Evolutionary conservation across 371 early-diverging fungal species (phyloP).

Genomic region (Actinomortierella ambigua): DNA sequence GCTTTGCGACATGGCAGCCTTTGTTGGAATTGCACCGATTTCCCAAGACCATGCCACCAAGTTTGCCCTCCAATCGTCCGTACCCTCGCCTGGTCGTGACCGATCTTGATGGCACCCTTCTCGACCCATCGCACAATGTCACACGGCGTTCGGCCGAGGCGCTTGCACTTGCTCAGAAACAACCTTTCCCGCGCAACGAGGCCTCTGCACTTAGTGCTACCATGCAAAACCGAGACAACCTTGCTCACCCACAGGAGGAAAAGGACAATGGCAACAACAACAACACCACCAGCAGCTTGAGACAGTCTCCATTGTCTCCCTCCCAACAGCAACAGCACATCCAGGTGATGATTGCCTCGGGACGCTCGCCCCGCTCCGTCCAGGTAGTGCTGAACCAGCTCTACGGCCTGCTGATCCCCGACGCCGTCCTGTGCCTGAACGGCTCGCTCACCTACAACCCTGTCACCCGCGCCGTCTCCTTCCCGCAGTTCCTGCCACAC

Average conservation of each 20-base stretch:
- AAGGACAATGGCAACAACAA: background rate
- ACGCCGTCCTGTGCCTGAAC: constrained; percentile 40
- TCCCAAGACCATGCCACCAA: too few species aligned
- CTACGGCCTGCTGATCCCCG: constrained; percentile 27
- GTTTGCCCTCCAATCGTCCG: too few species aligned
- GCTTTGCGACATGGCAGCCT: too few species aligned
- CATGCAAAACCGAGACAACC: too few species aligned
- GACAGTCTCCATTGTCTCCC: background rate
- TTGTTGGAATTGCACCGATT: too few species aligned
- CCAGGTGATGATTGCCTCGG: constrained; percentile 43
- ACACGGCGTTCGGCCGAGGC: constrained; percentile 17
- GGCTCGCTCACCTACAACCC: constrained; percentile 43
- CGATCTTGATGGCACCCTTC: constrained; percentile 40
- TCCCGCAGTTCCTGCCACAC: constrained; percentile 32
- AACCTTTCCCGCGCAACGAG: too few species aligned
- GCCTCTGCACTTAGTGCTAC: too few species aligned
- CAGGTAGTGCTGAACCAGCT: constrained; percentile 41
- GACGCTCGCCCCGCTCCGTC: constrained; percentile 35
- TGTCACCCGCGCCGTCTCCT: constrained; percentile 15
- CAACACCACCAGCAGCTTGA: background rate
- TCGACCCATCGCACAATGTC: constrained; percentile 28
- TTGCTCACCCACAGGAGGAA: background rate
- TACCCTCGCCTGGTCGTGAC: constrained; percentile 31
- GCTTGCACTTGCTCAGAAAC: constrained; percentile 16
- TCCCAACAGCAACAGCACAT: background rate